Conservation (phyloP, 306 rosid genomes). For the Dalbergia oliveri region DNA sequence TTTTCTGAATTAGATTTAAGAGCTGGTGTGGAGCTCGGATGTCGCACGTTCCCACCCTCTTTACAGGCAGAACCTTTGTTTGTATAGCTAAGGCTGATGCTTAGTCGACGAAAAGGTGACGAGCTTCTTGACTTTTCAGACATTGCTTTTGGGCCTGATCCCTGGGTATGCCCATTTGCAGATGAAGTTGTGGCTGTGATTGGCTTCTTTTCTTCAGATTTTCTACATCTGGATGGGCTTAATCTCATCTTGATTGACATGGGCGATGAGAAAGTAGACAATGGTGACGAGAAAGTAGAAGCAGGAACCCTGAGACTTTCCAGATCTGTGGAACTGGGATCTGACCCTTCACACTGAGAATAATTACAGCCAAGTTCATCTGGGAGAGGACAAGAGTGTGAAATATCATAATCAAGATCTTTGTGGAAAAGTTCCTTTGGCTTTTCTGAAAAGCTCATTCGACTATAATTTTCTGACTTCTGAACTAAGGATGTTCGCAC, state of each 20-base stretch:
- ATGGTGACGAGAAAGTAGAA: constrained; percentile 44
- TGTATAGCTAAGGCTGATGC: constrained; percentile 63
- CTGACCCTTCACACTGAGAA: constrained; percentile 50
- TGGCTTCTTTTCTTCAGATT: constrained; percentile 53
- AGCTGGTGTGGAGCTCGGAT: constrained; percentile 51
- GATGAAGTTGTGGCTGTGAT: constrained; percentile 44
- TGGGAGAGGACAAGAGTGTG: constrained; percentile 56
- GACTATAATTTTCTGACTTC: constrained; percentile 54
- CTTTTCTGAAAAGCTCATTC: constrained; percentile 52
- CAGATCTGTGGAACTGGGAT: constrained; percentile 46
- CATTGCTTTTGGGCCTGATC: constrained; percentile 49
- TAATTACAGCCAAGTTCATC: constrained; percentile 53
- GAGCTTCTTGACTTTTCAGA: constrained; percentile 76
- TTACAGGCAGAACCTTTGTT: constrained; percentile 65
- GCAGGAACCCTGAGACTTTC: constrained; percentile 46
- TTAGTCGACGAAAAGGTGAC: constrained; percentile 83
- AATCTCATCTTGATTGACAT: constrained; percentile 49
- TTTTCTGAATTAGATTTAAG: constrained; percentile 55
- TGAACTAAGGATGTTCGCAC: constrained; percentile 49
- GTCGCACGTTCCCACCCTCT: constrained; percentile 59
- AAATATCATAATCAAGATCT: constrained; percentile 48
- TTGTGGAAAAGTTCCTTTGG: constrained; percentile 48
- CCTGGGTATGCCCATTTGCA: constrained; percentile 36
- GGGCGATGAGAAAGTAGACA: constrained; percentile 43
- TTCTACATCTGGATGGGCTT: constrained; percentile 65